Evolutionary conservation across 352 stramenopile species (phyloP), one percentile per base, ranked within the genome.

Genomic region (Pythium brachiatum): DNA sequence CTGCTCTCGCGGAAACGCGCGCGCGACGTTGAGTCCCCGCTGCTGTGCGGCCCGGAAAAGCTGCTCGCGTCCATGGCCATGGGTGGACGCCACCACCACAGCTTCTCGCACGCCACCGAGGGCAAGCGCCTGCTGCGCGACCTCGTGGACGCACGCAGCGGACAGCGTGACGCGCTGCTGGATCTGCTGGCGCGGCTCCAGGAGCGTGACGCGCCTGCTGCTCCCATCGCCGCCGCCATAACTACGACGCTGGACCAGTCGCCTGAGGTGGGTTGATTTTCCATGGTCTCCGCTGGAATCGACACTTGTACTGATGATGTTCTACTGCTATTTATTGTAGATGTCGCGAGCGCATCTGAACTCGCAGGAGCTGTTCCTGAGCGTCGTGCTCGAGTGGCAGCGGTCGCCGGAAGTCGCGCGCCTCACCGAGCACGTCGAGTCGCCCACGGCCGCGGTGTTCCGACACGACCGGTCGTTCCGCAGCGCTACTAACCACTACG

Each of bases 281-380:
- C 5, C 29, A n/a, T n/a, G n/a, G 15, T 55, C 48, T 18, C 48
- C 11, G 32, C 15, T 16, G 18, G 3, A 32, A 21, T 21, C 6
- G 36, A 15, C 12, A 39, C 26, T 21, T 38, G 21, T n/a, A 38
- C 55, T 44, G 11, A 55, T 23, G 18, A 18, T 18, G 46, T 29
- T 2, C 29, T 55, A 12, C 4, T 57, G 41, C 9, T 51, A 31
- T 9, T 21, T 25, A 7, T 16, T 62, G 20, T 56, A 79, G 72
- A 65, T 74, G 26, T 74, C 68, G 15, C 75, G 73, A 27, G 75
- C 76, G 20, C 70, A 68, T 0, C 59, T 86, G 54, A 86, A 68
- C 69, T 89, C 79, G 16, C 81, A 93, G 39, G 81, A 91, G 60
- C 76, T 93, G n/a, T 93, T 92, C 62, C 66, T 93, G 36, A 90